Evolutionary conservation across 805 yeast species (phyloP).

Genomic region (Vanderwaltozyma polyspora): DNA sequence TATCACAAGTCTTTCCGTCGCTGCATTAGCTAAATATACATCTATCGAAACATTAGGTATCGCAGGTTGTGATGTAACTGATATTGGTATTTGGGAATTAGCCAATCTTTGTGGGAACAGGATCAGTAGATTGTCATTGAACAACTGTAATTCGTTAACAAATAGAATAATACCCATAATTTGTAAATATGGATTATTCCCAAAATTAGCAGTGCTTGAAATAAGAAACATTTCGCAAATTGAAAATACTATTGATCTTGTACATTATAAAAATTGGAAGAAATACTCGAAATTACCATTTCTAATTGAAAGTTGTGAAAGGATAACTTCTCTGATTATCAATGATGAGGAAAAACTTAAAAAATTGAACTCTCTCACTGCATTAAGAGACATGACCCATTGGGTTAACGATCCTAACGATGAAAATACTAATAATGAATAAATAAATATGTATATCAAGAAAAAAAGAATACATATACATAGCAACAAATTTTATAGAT

Average conservation of each 20-base stretch:
- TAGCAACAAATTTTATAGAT: no score
- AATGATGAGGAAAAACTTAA: constrained; percentile 52
- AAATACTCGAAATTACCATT: constrained; percentile 37
- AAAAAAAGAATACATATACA: not conserved
- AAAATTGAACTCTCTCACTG: constrained; percentile 40
- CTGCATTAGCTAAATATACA: constrained; percentile 46
- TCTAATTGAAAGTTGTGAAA: constrained; percentile 70
- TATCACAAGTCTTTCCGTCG: constrained; percentile 60
- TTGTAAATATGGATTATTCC: constrained; percentile 36
- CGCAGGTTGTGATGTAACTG: constrained; percentile 79
- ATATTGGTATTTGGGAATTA: constrained; percentile 70
- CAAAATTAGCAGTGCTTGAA: constrained; percentile 62
- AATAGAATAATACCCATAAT: constrained; percentile 47
- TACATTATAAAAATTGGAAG: constrained; percentile 53
- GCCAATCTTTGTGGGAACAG: constrained; percentile 41
- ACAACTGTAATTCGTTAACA: constrained; percentile 54
- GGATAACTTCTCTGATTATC: constrained; percentile 45
- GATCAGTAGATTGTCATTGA: constrained; percentile 60
- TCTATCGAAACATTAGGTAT: constrained; percentile 62
- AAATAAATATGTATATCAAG: not conserved
- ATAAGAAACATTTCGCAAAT: constrained; percentile 51
- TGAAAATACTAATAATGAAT: no score
- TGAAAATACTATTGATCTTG: constrained; percentile 49
- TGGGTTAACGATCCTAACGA: constrained; percentile 49
- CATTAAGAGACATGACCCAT: constrained; percentile 49